phyloP scores from a whole-genome alignment of 345 rosid genomes.

The Gynandropsis gynandra region DNA sequence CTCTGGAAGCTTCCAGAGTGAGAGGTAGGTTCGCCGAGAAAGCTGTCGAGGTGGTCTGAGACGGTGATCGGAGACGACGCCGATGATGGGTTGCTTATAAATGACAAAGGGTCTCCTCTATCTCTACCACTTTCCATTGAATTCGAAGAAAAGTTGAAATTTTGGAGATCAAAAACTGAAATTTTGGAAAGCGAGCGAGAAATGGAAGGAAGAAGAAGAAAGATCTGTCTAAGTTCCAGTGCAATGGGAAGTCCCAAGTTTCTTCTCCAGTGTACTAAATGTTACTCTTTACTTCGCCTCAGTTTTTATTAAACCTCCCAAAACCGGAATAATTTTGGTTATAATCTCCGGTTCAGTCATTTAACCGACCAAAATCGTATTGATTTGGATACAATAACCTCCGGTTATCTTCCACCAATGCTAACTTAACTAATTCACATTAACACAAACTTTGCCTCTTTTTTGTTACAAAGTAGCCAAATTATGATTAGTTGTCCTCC shows the following conservation, averaged over 20 bases:
- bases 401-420: no score
- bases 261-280: no score
- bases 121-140: slow-evolving; percentile 57
- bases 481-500: no score
- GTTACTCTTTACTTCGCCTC: no score
- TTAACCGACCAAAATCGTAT: no score
- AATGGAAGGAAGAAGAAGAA: not conserved
- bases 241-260: no score
- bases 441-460: no score
- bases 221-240: no score
- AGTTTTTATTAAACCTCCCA: no score
- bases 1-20: slow-evolving; percentile 74
- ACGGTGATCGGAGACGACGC: slow-evolving; percentile 63
- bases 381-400: no score
- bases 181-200: slow-evolving; percentile 15
- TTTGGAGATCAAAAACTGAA: slow-evolving; percentile 21
- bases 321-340: slow-evolving; percentile 34
- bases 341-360: slow-evolving; percentile 35
- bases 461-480: no score
- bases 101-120: slow-evolving; percentile 50
- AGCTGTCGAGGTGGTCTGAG: slow-evolving; percentile 58
- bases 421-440: no score
- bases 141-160: slow-evolving; percentile 7
- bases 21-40: slow-evolving; percentile 44
- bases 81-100: slow-evolving; percentile 45